Evolutionary conservation across 129 eudicot genomes (phyloP), one percentile per base, ranked within the genome.

Genomic region (Kitagawia praeruptora): DNA sequence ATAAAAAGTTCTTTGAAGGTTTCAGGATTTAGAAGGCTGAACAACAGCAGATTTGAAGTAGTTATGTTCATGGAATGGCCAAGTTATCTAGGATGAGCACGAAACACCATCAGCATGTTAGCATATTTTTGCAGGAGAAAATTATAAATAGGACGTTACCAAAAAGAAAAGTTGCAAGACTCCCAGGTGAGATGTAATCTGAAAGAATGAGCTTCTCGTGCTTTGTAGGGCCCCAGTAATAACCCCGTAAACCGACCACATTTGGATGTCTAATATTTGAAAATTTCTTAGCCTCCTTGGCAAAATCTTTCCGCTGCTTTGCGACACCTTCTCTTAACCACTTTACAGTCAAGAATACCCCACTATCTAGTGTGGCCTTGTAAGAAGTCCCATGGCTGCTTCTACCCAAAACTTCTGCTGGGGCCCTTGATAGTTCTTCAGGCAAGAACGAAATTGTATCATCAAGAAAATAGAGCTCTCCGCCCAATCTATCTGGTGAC

Each of bases 261-360:
- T 96, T 96, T 6, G 99, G 99, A 80, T 96, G 99, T 78, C 99
- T 71, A 42, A 96, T 96, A 73, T 96, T 96, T 27, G 99, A 89
- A 77, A 96, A 92, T 79, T 92, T 96, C 80, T 93, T 96, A 4
- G 98, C 99, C 80, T 96, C 99, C 78, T 96, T 96, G 10, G 99
- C 95, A 53, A 96, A 96, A 83, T 96, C 99, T 83, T 96, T 96
- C 73, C 94, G 88, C 86, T 93, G 98, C 82, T 91, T 96, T 1
- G 98, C 98, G 15, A 96, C 99, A 42, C 99, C 99, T 88, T 96
- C 99, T 85, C 99, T 81, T 86, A 96, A 85, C 98, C 99, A 96
- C 84, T 96, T 96, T 54, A 96, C 99, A 23, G 99, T 96, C 87
- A 96, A 81, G 81, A 93, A 88, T 82, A 90, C 21, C 34, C 99